Conservation (phyloP, 2,329 filamentous ascomycete genomes). For the Ampelomyces quisqualis region DNA sequence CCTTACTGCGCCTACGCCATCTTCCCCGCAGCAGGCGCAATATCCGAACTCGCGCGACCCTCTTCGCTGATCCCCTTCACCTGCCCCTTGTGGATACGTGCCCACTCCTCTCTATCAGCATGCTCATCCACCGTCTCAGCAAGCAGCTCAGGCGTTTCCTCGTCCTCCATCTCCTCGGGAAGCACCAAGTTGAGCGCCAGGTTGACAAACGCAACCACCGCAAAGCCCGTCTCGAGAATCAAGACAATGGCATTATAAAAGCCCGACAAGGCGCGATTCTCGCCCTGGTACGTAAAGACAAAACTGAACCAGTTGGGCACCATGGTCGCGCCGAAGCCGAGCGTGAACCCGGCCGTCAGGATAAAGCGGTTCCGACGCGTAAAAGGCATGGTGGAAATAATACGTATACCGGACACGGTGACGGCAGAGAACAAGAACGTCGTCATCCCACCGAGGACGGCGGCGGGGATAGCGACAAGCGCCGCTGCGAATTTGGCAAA, state of each 20-base stretch:
- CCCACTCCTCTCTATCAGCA: slow-evolving; percentile 47
- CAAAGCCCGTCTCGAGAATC: slow-evolving; percentile 60
- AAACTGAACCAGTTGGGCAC: slow-evolving; percentile 62
- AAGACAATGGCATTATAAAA: slow-evolving; percentile 67
- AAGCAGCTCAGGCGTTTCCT: slow-evolving; percentile 48
- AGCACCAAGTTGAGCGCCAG: slow-evolving; percentile 73
- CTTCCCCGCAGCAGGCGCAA: slow-evolving; percentile 14
- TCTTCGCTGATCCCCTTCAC: slow-evolving; percentile 28
- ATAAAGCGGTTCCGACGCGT: slow-evolving; percentile 82
- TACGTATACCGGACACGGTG: slow-evolving; percentile 73
- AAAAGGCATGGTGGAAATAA: slow-evolving; percentile 70
- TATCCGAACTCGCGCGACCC: slow-evolving; percentile 18
- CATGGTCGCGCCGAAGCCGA: slow-evolving; percentile 63
- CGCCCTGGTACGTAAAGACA: slow-evolving; percentile 71
- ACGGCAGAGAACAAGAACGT: slow-evolving; percentile 80
- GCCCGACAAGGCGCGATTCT: slow-evolving; percentile 66
- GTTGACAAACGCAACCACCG: slow-evolving; percentile 70
- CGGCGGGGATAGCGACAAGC: slow-evolving; percentile 69
- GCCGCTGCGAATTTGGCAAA: slow-evolving; percentile 82
- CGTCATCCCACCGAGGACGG: slow-evolving; percentile 56
- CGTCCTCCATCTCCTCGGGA: slow-evolving; percentile 73
- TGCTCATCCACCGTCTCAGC: slow-evolving; percentile 43
- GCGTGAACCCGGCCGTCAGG: slow-evolving; percentile 69
- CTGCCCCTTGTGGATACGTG: slow-evolving; percentile 23
- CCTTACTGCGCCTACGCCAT: too few relatives aligned